Base-by-base conservation (phyloP, 768 basidiomycete genomes). In the Mycena metata region DNA sequence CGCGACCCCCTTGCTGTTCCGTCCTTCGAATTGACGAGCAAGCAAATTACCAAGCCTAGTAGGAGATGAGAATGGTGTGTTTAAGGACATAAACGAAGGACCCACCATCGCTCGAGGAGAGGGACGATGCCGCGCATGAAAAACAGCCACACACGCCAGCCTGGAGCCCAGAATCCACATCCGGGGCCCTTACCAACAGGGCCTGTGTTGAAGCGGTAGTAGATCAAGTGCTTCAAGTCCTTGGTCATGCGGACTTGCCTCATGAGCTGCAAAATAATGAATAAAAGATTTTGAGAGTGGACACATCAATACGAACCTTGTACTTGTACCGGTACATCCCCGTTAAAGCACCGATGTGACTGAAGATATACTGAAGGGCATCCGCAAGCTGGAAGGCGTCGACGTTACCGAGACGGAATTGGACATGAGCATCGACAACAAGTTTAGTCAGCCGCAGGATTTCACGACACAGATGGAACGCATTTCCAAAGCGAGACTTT, bases 241-340 rank as follows among this genome's bases (percentile, higher is more conserved):
- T 99, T 99, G 74, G 96, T 98, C 96, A 97, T 97, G 70, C 98
- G 92, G 43, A 99, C 96, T 90, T 99, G 98, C 76, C 95, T 88
- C 98, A 99, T 99, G 69, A 99, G 86, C 95, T 93, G 73, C 41
- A 50, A 12, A 49, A 66, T 43, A 49, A 26, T 13, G 6, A 6
- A 67, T 69, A 60, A 64, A 65, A 24, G 41, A 46, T 58, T 45
- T 42, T 23, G 36, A 33, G 23, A 24, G 35, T n/a, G 33, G 35
- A 15, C 23, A 19, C 19, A 58, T 4, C 11, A 45, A 24, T 26
- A 76, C 85, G 12, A 67, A 91, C 92, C 89, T 99, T 99, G 86
- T 99, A 99, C 85, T 99, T 98, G 86, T 98, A 99, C 33, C 97
- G 91, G 82, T 99, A 99, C 98, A 99, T 99, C 74, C 98, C 98